phyloP scores from a whole-genome alignment of 345 rosid genomes.

The Erodium maritimum region DNA sequence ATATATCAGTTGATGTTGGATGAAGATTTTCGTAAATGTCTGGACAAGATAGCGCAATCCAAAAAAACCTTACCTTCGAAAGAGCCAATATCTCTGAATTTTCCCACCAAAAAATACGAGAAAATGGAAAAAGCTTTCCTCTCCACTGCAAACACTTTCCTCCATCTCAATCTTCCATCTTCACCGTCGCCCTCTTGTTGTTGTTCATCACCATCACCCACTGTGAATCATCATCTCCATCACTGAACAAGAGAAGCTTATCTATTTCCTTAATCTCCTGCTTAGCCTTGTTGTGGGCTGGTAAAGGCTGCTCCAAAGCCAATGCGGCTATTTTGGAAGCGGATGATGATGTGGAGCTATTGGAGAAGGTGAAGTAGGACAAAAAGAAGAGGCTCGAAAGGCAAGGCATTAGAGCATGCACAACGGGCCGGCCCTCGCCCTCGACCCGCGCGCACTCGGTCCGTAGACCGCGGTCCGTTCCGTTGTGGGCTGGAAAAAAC shows the following conservation, averaged over 20 bases:
- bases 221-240: conserved; percentile 18
- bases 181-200: conserved; percentile 7
- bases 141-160: conserved; percentile 37
- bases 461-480: too few relatives aligned
- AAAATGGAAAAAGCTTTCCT: conserved; percentile 42
- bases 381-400: conserved; percentile 80
- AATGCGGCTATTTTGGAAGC: conserved; percentile 85
- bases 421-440: too few relatives aligned
- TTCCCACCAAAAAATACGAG: conserved; percentile 18
- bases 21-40: conserved; percentile 19
- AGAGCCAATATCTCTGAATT: conserved; percentile 14
- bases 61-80: conserved; percentile 37
- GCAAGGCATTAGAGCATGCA: too few relatives aligned
- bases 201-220: conserved; percentile 9
- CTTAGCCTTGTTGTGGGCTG: conserved; percentile 31
- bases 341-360: conserved; percentile 76
- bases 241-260: conserved; percentile 38
- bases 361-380: conserved; percentile 79
- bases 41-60: conserved; percentile 25
- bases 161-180: conserved; percentile 12
- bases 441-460: too few relatives aligned
- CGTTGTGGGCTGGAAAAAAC: too few relatives aligned
- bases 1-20: too few relatives aligned
- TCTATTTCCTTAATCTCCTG: conserved; percentile 39
- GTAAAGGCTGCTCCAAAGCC: conserved; percentile 21